Conservation (phyloP, 2,329 filamentous ascomycete genomes). For the Arthrobotrys musiformis region DNA sequence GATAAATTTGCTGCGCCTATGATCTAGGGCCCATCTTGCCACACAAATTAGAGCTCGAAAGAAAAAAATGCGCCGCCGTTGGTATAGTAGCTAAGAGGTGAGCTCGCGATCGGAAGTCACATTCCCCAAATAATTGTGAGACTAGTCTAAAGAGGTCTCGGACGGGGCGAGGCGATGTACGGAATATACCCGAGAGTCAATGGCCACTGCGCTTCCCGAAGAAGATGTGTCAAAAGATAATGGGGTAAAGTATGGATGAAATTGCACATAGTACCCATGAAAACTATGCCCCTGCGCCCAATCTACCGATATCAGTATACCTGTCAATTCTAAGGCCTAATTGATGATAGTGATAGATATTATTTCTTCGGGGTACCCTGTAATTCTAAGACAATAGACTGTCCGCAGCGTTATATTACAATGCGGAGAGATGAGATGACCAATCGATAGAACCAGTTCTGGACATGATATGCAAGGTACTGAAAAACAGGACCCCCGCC, state of each 20-base stretch:
- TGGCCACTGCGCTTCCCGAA: background rate
- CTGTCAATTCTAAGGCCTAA: background rate
- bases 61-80: background rate
- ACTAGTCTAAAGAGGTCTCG: background rate
- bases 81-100: background rate
- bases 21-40: background rate
- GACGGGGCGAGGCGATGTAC: background rate
- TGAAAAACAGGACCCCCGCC: slow-evolving; percentile 11
- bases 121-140: background rate
- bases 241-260: background rate
- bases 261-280: slow-evolving; percentile 5
- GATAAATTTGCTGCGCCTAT: slow-evolving; percentile 17
- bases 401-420: slow-evolving; percentile 21
- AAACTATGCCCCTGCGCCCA: background rate
- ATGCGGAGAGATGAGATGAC: slow-evolving; percentile 7
- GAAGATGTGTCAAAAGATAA: background rate
- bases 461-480: slow-evolving; percentile 29
- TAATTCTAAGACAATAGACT: slow-evolving; percentile 1
- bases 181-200: background rate
- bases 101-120: background rate
- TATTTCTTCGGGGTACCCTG: slow-evolving; percentile 11
- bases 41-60: background rate
- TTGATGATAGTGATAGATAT: background rate
- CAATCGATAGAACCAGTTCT: background rate
- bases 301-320: background rate